Conservation (phyloP, 768 basidiomycete species). For the Leccinellum rugosiceps region DNA sequence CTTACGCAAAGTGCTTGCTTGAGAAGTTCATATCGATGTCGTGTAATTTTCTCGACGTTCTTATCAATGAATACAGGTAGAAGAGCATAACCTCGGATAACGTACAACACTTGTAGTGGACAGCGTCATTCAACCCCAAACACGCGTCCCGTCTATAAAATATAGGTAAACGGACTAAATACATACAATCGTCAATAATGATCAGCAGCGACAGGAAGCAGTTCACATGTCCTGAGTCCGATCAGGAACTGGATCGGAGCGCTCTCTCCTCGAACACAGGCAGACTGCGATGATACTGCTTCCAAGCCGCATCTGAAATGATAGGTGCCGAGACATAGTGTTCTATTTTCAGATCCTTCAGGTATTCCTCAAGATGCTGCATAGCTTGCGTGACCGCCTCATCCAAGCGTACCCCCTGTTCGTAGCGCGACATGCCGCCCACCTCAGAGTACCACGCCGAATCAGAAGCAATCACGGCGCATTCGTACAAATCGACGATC, state of each 20-base stretch:
- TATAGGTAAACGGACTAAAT: no score
- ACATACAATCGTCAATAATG: no score
- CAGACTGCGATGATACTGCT: slow-evolving; percentile 39
- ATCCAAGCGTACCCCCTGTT: slow-evolving; percentile 48
- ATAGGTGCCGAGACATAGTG: slow-evolving; percentile 53
- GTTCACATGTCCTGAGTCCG: slow-evolving; percentile 42
- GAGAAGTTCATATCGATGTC: background rate
- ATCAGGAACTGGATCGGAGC: slow-evolving; percentile 35
- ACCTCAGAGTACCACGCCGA: slow-evolving; percentile 2
- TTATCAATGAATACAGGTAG: background rate
- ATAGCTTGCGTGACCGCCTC: slow-evolving; percentile 23
- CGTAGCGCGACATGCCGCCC: slow-evolving; percentile 25
- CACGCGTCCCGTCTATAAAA: no score
- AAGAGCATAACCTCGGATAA: no score
- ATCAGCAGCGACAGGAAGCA: background rate
- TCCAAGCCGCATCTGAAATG: slow-evolving; percentile 49
- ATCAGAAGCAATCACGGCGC: slow-evolving; percentile 19
- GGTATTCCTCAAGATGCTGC: slow-evolving; percentile 37
- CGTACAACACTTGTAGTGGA: background rate
- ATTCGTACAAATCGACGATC: slow-evolving; percentile 56
- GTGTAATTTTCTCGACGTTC: background rate
- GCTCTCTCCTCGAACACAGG: slow-evolving; percentile 44
- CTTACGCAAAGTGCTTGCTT: slow-evolving; percentile 47
- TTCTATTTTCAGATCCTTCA: slow-evolving; percentile 45
- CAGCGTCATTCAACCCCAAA: no score